Evolutionary conservation across 495 filamentous ascomycete genomes (phyloP).

Genomic region (Letharia lupina): DNA sequence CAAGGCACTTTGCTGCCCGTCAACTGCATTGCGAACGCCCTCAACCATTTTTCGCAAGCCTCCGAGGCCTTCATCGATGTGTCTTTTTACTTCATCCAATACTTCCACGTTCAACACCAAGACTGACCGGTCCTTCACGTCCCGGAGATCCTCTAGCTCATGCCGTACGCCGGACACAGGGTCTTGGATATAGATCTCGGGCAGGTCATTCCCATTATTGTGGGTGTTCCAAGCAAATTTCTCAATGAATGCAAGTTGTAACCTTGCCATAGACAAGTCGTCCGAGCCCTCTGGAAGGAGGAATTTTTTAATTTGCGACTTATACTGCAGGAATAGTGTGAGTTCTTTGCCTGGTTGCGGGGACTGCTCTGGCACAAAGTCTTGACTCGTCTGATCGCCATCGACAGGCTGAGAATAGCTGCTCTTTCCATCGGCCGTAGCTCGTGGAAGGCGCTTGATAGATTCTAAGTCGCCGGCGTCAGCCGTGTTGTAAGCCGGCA

Average conservation of each 20-base stretch:
- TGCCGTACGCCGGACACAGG: slow-evolving; percentile 88
- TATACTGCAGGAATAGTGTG: slow-evolving; percentile 95
- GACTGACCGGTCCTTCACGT: slow-evolving; percentile 92
- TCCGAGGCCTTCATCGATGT: slow-evolving; percentile 89
- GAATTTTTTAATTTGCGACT: slow-evolving; percentile 93
- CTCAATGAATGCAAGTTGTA: slow-evolving; percentile 97
- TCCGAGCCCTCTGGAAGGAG: slow-evolving; percentile 74
- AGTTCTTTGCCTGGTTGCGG: slow-evolving; percentile 78
- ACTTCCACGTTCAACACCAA: slow-evolving; percentile 87
- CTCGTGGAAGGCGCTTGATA: slow-evolving; percentile 22
- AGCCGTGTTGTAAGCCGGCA: slow-evolving; percentile 16
- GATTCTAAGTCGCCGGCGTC: slow-evolving; percentile 10
- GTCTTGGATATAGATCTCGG: slow-evolving; percentile 97
- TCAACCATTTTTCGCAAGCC: slow-evolving; percentile 71
- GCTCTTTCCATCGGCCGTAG: slow-evolving; percentile 17
- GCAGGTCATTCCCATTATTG: slow-evolving; percentile 83
- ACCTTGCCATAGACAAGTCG: slow-evolving; percentile 71
- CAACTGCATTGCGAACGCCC: slow-evolving; percentile 66
- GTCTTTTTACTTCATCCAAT: slow-evolving; percentile 93
- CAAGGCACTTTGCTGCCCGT: slow-evolving; percentile 68
- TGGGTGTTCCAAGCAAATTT: slow-evolving; percentile 99
- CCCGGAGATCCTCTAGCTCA: slow-evolving; percentile 87
- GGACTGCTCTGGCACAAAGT: slow-evolving; percentile 60
- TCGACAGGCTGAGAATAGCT: slow-evolving; percentile 15
- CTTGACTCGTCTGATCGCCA: slow-evolving; percentile 37